Evolutionary conservation across 176 grass and related monocot genomes (phyloP), one percentile per base, ranked within the genome.

Genomic region (Raddia guianensis): DNA sequence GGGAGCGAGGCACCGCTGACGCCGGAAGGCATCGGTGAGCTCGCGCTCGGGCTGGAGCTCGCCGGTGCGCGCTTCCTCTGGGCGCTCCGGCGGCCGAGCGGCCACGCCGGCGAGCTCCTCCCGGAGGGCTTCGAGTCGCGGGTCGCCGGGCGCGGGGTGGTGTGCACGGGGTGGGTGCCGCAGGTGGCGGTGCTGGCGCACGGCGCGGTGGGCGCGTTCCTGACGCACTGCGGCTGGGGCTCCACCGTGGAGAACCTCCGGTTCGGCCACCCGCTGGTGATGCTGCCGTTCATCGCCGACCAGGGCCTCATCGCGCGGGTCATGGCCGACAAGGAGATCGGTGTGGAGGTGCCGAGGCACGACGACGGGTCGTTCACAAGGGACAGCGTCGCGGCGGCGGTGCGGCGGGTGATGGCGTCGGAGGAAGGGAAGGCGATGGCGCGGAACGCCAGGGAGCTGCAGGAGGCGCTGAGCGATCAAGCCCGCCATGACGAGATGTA

Each of bases 221-320:
- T 85, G 65, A 85, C 75, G 1, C 87, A 85, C 32, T 70, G 32
- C 54, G 82, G 87, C 2, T 89, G 87, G 87, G 84, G 79, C 49
- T 89, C 82, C 20, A 33, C 84, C 9, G 15, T 50, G 11, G 86
- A 84, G 32, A 61, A 76, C 82, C 60, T 75, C 16, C 44, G 44
- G 32, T 62, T n/a, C 12, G 87, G 55, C 42, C 66, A 80, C 70
- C 73, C 45, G 21, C 49, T 85, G 68, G 75, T 68, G 63, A 27
- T 85, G 81, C 49, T 89, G 18, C 82, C 68, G 21, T 74, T 89
- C 14, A 14, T 76, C 14, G 46, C 66, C 52, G 76, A 89, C 16
- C 87, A 81, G 72, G 62, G 82, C 12, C 76, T 89, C 69, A 89
- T 80, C 65, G 54, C 82, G 16, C 73, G 50, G 70, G 40, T 19